These are phyloP conservation scores for Colletotrichum viniferum DNA, from an alignment of 2,329 filamentous ascomycete genomes.

Conservation along the genomic window DNA sequence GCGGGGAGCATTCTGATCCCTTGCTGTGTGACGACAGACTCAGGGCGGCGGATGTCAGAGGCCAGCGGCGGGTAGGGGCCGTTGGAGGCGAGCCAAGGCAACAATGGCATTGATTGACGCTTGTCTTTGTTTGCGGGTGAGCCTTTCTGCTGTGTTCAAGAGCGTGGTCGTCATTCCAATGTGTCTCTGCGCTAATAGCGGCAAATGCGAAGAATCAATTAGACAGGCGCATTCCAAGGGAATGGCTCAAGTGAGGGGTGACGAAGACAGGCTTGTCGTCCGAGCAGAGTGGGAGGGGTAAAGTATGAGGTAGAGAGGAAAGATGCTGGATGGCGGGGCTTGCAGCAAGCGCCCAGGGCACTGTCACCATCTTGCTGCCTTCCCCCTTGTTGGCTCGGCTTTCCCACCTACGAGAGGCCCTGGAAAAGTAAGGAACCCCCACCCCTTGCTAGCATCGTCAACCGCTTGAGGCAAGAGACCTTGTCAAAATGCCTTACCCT, in stretches of 20 bases:
- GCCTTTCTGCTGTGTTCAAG: neutral
- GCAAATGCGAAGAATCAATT: neutral
- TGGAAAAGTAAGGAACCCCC: neutral
- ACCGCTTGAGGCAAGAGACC: neutral
- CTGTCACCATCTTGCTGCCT: neutral
- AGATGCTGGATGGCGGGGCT: constrained; percentile 16
- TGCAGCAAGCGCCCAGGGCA: neutral
- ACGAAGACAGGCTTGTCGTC: neutral
- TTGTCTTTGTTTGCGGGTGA: neutral
- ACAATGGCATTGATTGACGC: neutral
- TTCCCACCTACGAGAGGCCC: neutral
- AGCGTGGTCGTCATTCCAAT: neutral
- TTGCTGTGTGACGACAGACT: constrained; percentile 18
- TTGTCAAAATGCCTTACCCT: neutral
- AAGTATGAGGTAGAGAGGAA: constrained; percentile 17
- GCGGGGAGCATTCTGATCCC: constrained; percentile 16
- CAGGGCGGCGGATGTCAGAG: neutral
- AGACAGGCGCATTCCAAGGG: neutral
- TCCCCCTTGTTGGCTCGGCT: neutral
- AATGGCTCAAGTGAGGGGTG: neutral
- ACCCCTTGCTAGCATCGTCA: neutral
- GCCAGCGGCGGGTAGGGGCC: neutral
- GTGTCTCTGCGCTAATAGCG: neutral
- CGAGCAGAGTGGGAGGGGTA: constrained; percentile 11
- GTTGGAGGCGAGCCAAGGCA: neutral